phyloP scores from a whole-genome alignment of 768 basidiomycete genomes.

The Rhodotorula diobovata region DNA sequence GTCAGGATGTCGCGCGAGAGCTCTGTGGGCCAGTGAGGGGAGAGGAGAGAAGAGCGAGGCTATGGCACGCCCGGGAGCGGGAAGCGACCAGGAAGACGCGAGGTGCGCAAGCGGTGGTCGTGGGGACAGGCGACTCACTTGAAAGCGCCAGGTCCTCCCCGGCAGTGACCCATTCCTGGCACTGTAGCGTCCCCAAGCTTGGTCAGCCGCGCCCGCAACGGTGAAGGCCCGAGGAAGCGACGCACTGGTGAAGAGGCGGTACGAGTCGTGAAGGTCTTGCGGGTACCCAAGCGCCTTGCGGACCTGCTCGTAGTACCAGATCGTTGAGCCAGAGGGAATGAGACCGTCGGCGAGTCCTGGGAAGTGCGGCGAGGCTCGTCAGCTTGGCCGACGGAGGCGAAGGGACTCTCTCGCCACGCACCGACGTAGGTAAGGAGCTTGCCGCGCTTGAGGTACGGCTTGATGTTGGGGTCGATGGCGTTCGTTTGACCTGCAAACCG shows the following conservation, averaged over 20 bases:
- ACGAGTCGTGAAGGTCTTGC: slow-evolving; percentile 15
- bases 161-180: slow-evolving; percentile 31
- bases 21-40: neutral
- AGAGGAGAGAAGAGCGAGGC: neutral
- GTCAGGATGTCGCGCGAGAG: too few relatives aligned
- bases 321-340: slow-evolving; percentile 25
- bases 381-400: neutral
- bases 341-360: slow-evolving; percentile 31
- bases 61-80: too few relatives aligned
- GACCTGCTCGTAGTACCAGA: slow-evolving; percentile 22
- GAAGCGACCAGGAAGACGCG: too few relatives aligned
- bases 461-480: slow-evolving; percentile 25
- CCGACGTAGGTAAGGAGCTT: slow-evolving; percentile 30
- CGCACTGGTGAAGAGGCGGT: slow-evolving; percentile 13
- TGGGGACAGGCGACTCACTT: too few relatives aligned
- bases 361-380: neutral
- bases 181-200: neutral
- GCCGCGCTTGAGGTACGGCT: slow-evolving; percentile 30
- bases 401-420: neutral
- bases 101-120: too few relatives aligned
- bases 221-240: neutral
- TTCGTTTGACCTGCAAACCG: slow-evolving; percentile 17
- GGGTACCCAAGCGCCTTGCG: slow-evolving; percentile 15
- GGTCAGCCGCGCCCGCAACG: neutral
- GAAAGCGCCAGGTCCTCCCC: slow-evolving; percentile 4